Percentiles rank a stretch among this genome's conserved stretches.
Evolutionary conservation across 31 red algal species (phyloP).

Genomic region (Odonthalia washingtoniensis): DNA sequence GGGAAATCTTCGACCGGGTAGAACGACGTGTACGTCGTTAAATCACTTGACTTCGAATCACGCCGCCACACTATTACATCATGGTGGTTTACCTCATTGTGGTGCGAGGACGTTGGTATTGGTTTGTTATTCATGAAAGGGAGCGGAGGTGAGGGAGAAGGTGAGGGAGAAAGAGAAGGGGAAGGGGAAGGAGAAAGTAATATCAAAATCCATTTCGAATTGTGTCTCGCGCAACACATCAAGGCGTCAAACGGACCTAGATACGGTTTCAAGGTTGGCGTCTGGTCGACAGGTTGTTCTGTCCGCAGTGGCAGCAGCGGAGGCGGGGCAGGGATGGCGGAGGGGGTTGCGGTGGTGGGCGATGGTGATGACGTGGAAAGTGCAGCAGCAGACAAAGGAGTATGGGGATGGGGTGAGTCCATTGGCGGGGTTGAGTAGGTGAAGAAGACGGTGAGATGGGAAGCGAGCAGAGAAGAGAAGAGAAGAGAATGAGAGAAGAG

Average conservation of each 20-base stretch:
- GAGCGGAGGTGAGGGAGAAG: conserved; percentile 32
- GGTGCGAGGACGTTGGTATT: conserved; percentile 33
- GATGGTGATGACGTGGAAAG: not conserved
- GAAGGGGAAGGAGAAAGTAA: conserved; percentile 27
- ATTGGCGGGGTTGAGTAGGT: not conserved
- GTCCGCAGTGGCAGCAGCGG: conserved; percentile 20
- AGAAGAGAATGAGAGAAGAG: too few relatives aligned
- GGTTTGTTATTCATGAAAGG: conserved; percentile 40
- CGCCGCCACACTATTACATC: conserved; percentile 51
- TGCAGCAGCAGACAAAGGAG: conserved; percentile 10
- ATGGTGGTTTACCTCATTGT: conserved; percentile 7
- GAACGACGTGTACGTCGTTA: conserved; percentile 49
- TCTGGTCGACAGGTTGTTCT: not conserved
- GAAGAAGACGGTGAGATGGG: not conserved
- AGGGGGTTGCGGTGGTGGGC: conserved; percentile 32
- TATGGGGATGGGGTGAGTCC: not conserved
- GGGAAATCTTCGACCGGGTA: conserved; percentile 52
- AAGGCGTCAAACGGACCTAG: conserved; percentile 36
- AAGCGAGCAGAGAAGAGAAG: not conserved
- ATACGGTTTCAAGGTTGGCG: conserved; percentile 29
- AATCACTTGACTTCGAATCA: conserved; percentile 15
- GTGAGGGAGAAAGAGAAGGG: conserved; percentile 11
- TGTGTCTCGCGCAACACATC: not conserved
- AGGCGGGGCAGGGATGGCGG: conserved; percentile 28
- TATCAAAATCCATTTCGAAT: conserved; percentile 52